phyloP scores from a whole-genome alignment of 192 early-diverging fungal genomes.

The Endogone sp. region DNA sequence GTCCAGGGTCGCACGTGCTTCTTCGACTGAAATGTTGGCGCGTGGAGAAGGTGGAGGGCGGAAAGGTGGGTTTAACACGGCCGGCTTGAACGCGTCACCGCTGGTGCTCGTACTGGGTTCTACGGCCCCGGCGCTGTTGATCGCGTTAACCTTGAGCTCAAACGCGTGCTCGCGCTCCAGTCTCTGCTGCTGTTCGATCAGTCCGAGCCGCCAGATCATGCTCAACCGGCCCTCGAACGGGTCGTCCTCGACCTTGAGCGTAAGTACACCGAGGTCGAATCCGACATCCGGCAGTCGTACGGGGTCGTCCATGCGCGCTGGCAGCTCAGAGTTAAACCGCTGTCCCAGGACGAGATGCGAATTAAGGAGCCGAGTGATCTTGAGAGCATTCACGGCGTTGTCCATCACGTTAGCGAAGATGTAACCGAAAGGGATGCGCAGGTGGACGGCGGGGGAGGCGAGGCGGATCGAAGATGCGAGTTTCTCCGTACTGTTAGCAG shows the following conservation, averaged over 20 bases:
- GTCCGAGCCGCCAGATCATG: constrained; percentile 28
- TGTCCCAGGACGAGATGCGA: constrained; percentile 15
- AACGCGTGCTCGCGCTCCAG: constrained; percentile 33
- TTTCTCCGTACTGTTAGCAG: no score
- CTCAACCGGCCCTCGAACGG: constrained; percentile 36
- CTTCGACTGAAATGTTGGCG: constrained; percentile 10
- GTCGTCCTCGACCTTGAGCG: constrained; percentile 37
- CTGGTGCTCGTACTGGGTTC: not conserved
- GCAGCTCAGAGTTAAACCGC: constrained; percentile 17
- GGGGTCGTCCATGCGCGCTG: constrained; percentile 17
- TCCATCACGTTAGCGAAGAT: constrained; percentile 33
- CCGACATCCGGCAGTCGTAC: constrained; percentile 18
- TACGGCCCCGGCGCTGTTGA: not conserved
- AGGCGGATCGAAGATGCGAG: not conserved
- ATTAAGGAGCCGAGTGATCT: constrained; percentile 23
- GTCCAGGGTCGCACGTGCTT: constrained; percentile 19
- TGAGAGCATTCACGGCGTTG: constrained; percentile 20
- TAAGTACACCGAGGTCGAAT: constrained; percentile 22
- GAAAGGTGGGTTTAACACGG: not conserved
- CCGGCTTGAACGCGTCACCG: not conserved
- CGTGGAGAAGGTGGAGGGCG: constrained; percentile 7
- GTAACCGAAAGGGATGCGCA: constrained; percentile 33
- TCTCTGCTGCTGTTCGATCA: constrained; percentile 25
- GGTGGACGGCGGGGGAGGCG: constrained; percentile 14
- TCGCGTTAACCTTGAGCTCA: constrained; percentile 25